Evolutionary conservation across 192 early-diverging fungal species (phyloP).

Genomic region (Entomortierella lignicola): DNA sequence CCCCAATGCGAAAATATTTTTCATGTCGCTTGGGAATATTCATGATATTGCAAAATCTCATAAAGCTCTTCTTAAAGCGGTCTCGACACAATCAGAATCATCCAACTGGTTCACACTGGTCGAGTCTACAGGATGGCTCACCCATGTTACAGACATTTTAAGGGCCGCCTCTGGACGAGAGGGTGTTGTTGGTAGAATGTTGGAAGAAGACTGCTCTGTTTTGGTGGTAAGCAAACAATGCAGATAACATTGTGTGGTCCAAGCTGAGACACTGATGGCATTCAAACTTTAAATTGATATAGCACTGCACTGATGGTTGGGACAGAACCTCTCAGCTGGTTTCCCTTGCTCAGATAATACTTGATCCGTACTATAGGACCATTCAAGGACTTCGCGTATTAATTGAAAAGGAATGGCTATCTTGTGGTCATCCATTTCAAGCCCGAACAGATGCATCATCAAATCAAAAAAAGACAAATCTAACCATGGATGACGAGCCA

Average conservation of each 20-base stretch:
- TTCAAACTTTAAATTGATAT: background rate
- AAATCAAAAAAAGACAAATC: slow-evolving; percentile 3
- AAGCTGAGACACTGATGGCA: no score
- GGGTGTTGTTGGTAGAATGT: slow-evolving; percentile 52
- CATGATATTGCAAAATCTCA: slow-evolving; percentile 50
- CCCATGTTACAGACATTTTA: slow-evolving; percentile 51
- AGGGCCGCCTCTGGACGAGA: slow-evolving; percentile 53
- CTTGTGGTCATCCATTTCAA: slow-evolving; percentile 55
- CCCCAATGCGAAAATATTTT: slow-evolving; percentile 50
- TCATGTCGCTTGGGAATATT: slow-evolving; percentile 51
- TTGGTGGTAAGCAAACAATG: slow-evolving; percentile 44
- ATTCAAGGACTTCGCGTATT: slow-evolving; percentile 52
- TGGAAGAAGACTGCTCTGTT: slow-evolving; percentile 43
- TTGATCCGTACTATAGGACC: slow-evolving; percentile 58
- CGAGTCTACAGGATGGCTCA: slow-evolving; percentile 57
- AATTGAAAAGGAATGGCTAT: slow-evolving; percentile 60
- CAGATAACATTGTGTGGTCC: background rate
- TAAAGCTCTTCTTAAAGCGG: slow-evolving; percentile 37
- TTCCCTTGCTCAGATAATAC: slow-evolving; percentile 53
- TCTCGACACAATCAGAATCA: slow-evolving; percentile 43
- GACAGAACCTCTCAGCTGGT: slow-evolving; percentile 60
- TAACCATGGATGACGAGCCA: background rate
- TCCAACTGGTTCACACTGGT: slow-evolving; percentile 51
- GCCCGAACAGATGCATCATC: slow-evolving; percentile 28
- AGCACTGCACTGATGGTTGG: slow-evolving; percentile 63